A percentile compares a stretch with the other conserved stretches of the same genome.
phyloP scores from a whole-genome alignment of 805 yeast species.

The Ogataea salicorniae region DNA sequence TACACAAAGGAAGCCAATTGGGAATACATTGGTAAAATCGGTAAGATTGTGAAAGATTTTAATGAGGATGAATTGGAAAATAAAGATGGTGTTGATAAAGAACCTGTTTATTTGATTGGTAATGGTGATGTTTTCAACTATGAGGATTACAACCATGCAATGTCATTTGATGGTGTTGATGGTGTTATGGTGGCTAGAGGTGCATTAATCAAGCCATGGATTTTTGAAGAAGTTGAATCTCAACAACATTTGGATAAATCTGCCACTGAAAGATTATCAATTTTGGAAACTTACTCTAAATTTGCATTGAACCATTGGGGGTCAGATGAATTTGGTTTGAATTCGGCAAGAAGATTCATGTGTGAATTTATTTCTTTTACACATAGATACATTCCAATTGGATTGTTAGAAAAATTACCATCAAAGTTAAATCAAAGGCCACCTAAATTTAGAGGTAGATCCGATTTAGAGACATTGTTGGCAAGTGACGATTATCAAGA shows the following conservation, averaged over 20 bases:
- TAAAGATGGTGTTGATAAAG: conserved; percentile 52
- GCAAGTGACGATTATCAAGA: conserved; percentile 83
- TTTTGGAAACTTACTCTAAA: conserved; percentile 61
- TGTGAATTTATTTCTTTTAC: conserved; percentile 94
- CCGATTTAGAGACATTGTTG: conserved; percentile 84
- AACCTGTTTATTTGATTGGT: conserved; percentile 79
- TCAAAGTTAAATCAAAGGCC: conserved; percentile 91
- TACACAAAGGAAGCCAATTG: conserved; percentile 91
- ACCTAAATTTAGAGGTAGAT: conserved; percentile 87
- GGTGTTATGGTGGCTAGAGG: conserved; percentile 98
- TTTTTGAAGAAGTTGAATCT: conserved; percentile 89
- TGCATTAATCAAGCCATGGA: conserved; percentile 97
- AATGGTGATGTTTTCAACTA: conserved; percentile 88
- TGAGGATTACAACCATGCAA: conserved; percentile 82
- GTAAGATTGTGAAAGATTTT: conserved; percentile 56
- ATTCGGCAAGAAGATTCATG: conserved; percentile 79
- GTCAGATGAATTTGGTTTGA: conserved; percentile 89
- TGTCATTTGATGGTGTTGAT: conserved; percentile 66
- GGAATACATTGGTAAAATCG: conserved; percentile 78
- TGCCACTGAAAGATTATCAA: conserved; percentile 82
- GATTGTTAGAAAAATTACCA: conserved; percentile 83
- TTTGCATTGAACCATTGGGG: conserved; percentile 98
- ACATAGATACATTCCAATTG: conserved; percentile 91
- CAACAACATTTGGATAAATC: conserved; percentile 87
- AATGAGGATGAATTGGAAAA: conserved; percentile 51